Evolutionary conservation across 1,284 basidiomycete species (phyloP).

Genomic region (Sanghuangporus weigelae): DNA sequence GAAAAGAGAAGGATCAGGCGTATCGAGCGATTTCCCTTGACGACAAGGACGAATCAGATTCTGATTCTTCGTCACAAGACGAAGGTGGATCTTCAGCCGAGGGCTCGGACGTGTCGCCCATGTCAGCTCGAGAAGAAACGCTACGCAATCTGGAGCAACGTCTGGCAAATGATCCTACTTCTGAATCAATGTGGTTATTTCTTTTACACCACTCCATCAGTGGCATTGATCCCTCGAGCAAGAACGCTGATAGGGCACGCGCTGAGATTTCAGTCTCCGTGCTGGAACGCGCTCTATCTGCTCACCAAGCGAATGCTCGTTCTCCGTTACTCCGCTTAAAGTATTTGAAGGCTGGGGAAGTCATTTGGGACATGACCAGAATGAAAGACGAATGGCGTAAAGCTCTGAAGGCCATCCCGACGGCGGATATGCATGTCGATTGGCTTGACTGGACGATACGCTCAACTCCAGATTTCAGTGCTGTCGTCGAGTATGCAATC

Average conservation of each 20-base stretch:
- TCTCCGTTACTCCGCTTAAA: slow-evolving; percentile 52
- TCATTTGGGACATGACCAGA: slow-evolving; percentile 57
- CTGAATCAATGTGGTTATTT: slow-evolving; percentile 57
- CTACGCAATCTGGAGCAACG: slow-evolving; percentile 54
- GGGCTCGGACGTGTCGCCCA: slow-evolving; percentile 29
- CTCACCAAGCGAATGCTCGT: slow-evolving; percentile 43
- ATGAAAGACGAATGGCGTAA: slow-evolving; percentile 66
- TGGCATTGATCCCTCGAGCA: slow-evolving; percentile 51
- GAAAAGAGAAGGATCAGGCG: slow-evolving; percentile 31
- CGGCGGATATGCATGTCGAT: slow-evolving; percentile 58
- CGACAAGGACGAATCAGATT: slow-evolving; percentile 32
- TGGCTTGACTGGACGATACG: slow-evolving; percentile 73
- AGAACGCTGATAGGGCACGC: slow-evolving; percentile 58
- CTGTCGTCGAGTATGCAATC: slow-evolving; percentile 44
- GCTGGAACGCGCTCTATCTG: slow-evolving; percentile 56
- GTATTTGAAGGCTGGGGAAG: slow-evolving; percentile 65
- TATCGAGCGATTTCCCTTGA: slow-evolving; percentile 46
- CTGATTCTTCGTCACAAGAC: slow-evolving; percentile 37
- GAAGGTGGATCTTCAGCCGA: slow-evolving; percentile 29
- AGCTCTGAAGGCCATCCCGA: slow-evolving; percentile 46
- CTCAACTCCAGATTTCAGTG: slow-evolving; percentile 40
- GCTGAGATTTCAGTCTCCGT: slow-evolving; percentile 68
- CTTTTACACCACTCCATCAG: slow-evolving; percentile 58
- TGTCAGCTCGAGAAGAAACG: slow-evolving; percentile 53
- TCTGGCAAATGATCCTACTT: slow-evolving; percentile 45